Conservation (phyloP, 2,329 filamentous ascomycete genomes). For the Pseudopithomyces chartarum region DNA sequence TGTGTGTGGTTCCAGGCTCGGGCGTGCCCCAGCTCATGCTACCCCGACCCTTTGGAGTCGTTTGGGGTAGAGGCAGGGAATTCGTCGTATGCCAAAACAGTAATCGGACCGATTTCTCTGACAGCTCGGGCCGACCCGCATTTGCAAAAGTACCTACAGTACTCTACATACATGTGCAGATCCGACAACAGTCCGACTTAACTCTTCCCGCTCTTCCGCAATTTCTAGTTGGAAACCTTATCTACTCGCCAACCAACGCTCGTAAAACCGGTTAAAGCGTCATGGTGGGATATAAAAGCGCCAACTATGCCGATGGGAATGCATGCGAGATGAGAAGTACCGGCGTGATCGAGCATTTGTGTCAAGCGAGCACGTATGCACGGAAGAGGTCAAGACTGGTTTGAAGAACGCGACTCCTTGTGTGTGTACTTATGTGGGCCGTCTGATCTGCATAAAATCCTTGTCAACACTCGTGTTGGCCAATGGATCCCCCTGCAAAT, state of each 20-base stretch:
- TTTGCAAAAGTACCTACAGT: conserved; percentile 1
- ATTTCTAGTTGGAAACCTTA: neutral
- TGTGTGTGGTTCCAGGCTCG: neutral
- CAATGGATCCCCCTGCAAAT: conserved; percentile 7
- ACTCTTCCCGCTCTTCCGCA: neutral
- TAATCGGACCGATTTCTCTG: conserved; percentile 12
- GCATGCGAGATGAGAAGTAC: conserved; percentile 10
- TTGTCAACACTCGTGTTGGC: conserved; percentile 10
- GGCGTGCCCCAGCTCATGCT: neutral
- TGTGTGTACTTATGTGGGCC: neutral
- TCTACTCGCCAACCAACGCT: neutral
- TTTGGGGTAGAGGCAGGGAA: neutral
- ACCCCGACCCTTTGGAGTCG: neutral
- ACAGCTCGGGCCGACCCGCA: conserved; percentile 34
- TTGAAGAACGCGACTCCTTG: conserved; percentile 3
- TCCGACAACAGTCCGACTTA: neutral
- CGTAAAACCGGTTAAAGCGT: conserved; percentile 12
- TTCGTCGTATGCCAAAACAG: neutral
- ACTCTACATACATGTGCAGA: neutral
- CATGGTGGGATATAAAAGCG: neutral
- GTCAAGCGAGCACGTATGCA: neutral
- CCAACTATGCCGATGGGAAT: conserved; percentile 8
- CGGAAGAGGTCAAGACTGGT: neutral
- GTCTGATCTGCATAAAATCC: conserved; percentile 10
- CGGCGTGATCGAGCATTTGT: conserved; percentile 10